Percentiles rank a stretch among this genome's conserved stretches.
phyloP scores from a whole-genome alignment of 768 basidiomycete species.

The Tylopilus felleus region DNA sequence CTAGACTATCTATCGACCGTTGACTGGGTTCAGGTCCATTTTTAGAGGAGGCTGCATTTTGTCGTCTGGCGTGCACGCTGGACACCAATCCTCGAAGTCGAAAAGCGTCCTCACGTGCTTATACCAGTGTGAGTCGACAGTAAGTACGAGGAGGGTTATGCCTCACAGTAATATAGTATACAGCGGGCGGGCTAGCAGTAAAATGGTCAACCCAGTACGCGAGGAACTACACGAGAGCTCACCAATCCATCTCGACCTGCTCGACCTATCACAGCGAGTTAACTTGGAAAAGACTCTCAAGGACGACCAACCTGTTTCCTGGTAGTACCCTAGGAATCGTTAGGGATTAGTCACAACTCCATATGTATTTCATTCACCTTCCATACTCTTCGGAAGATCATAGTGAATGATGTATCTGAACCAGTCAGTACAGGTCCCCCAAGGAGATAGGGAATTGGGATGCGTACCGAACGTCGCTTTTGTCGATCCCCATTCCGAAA shows the following conservation, averaged over 20 bases:
- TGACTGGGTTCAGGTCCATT: conserved; percentile 66
- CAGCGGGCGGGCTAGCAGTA: conserved; percentile 67
- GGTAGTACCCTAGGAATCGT: conserved; percentile 64
- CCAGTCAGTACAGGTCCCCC: conserved; percentile 11
- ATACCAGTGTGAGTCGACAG: neutral
- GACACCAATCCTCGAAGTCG: conserved; percentile 53
- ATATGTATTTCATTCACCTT: conserved; percentile 45
- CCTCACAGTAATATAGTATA: conserved; percentile 75
- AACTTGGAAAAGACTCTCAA: neutral
- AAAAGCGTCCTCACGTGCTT: conserved; percentile 74
- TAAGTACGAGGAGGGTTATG: neutral
- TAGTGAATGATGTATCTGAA: conserved; percentile 72
- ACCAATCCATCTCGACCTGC: conserved; percentile 78
- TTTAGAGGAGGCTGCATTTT: conserved; percentile 36
- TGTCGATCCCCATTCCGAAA: conserved; percentile 87
- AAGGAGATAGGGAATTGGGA: neutral
- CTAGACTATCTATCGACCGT: conserved; percentile 60
- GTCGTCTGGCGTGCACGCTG: conserved; percentile 44
- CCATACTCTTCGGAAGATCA: conserved; percentile 79
- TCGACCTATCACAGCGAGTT: conserved; percentile 46
- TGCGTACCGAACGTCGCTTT: conserved; percentile 64
- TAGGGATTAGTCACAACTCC: neutral
- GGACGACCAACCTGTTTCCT: conserved; percentile 65
- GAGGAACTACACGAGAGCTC: conserved; percentile 18
- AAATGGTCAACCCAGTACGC: neutral